Base-by-base conservation (phyloP, 2,329 filamentous ascomycete species). In the Epichloe coenophiala region DNA sequence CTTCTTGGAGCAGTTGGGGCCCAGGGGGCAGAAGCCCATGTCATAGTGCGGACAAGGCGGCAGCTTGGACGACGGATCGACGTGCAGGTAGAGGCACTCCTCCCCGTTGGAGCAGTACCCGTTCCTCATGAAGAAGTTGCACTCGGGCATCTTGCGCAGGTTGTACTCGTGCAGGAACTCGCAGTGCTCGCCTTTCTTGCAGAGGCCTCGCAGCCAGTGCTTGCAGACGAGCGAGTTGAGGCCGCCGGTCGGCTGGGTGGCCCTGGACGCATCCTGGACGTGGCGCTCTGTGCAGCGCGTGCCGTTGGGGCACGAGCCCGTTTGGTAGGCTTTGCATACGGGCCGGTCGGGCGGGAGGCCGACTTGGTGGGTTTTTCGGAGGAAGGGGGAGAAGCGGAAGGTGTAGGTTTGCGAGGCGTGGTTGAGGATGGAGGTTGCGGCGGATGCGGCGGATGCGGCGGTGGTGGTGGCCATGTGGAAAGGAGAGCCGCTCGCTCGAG, bases 161-260 rank as follows among this genome's bases (percentile, higher is more conserved):
- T 98, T 97, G 74, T 96, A 98, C 70, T 97, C 93, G 75, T 98
- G 93, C 46, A 97, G 75, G 62, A 97, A 98, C 72, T 98, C 93
- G 81, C 93, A 98, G 58, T 83, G 81, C 63, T 96, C 85, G 61
- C 91, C 93, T 70, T 97, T 97, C 66, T 98, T 98, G 76, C 93
- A 98, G 19, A 98, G 80, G 0, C 90, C 91, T 57, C 94, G 87
- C 62, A 97, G 82, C 83, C 93, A 97, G 75, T 97, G 93, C 73
- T 98, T 98, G 81, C 93, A 98, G 54, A 98, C 91, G 15, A 97
- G 81, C 63, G 79, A 86, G 70, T 84, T 87, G 65, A 84, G 84
- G 36, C 81, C 81, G 40, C 73, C 68, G 19, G 61, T 55, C 4
- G 58, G 55, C 53, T 64, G 62, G 55, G 53, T 60, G 51, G 40